phyloP scores from a whole-genome alignment of 2,329 filamentous ascomycete species.

The Pyrenophora graminea region DNA sequence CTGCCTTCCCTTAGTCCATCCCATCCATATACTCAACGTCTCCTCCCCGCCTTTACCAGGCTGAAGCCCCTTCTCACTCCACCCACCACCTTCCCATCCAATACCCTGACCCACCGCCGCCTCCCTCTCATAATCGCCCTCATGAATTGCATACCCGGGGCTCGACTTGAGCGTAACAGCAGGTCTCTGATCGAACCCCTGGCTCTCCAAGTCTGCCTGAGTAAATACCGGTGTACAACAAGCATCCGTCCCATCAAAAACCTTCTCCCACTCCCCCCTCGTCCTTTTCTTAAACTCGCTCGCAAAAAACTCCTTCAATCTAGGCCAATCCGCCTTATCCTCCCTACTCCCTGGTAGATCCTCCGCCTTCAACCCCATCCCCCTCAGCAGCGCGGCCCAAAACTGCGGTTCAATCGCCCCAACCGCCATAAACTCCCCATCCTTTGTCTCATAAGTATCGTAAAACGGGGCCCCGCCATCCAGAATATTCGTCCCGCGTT shows the following conservation, averaged over 20 bases:
- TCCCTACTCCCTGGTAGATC: constrained; percentile 56
- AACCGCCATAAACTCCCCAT: constrained; percentile 80
- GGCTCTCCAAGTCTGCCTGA: constrained; percentile 70
- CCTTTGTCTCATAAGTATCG: constrained; percentile 82
- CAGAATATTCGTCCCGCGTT: constrained; percentile 75
- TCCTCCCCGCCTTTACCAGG: constrained; percentile 76
- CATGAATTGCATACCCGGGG: constrained; percentile 67
- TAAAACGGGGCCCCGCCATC: constrained; percentile 90
- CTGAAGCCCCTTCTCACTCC: constrained; percentile 61
- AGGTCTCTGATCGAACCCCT: constrained; percentile 70
- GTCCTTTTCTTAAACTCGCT: constrained; percentile 70
- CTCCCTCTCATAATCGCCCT: constrained; percentile 48
- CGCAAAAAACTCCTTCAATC: constrained; percentile 65
- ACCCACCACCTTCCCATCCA: constrained; percentile 70
- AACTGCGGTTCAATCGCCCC: constrained; percentile 90
- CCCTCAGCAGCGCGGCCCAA: constrained; percentile 68
- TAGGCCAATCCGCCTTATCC: constrained; percentile 69
- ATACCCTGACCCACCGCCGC: constrained; percentile 64
- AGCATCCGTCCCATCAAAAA: constrained; percentile 90
- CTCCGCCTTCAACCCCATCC: constrained; percentile 62
- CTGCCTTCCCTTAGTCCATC: constrained; percentile 73
- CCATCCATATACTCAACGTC: constrained; percentile 71
- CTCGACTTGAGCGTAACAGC: constrained; percentile 70
- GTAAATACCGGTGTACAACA: constrained; percentile 88
- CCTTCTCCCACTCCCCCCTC: constrained; percentile 76